Percentiles rank a stretch among this genome's conserved stretches.
Conservation (phyloP, 805 yeast genomes). For the Ogataea henricii region DNA sequence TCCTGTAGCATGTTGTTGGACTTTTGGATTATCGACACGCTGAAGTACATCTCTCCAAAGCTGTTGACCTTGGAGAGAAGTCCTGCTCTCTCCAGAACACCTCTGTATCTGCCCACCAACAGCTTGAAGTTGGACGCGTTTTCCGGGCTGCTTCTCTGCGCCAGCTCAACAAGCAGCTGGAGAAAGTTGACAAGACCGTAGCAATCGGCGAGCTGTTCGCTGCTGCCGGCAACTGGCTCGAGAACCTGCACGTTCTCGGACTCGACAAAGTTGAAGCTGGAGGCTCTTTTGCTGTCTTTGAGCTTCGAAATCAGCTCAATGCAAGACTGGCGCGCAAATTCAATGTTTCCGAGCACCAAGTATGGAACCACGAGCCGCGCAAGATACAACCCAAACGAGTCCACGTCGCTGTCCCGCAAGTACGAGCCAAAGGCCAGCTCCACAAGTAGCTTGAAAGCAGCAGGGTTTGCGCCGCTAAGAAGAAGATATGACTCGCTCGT, state of each 20-base stretch:
- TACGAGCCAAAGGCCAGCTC: slow-evolving; percentile 39
- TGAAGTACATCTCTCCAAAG: slow-evolving; percentile 33
- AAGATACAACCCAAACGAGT: slow-evolving; percentile 26
- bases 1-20: slow-evolving; percentile 63
- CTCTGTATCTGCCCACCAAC: slow-evolving; percentile 44
- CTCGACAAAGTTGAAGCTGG: slow-evolving; percentile 18
- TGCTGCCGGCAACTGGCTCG: slow-evolving; percentile 32
- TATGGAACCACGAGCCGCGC: slow-evolving; percentile 75
- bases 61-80: slow-evolving; percentile 29
- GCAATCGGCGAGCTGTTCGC: slow-evolving; percentile 26
- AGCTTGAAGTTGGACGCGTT: slow-evolving; percentile 42
- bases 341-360: slow-evolving; percentile 63
- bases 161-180: slow-evolving; percentile 62
- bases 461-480: slow-evolving; percentile 24
- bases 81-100: slow-evolving; percentile 21
- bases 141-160: slow-evolving; percentile 48
- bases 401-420: slow-evolving; percentile 33
- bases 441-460: slow-evolving; percentile 28
- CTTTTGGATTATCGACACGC: slow-evolving; percentile 41
- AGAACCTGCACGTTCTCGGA: slow-evolving; percentile 30
- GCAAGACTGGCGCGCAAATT: slow-evolving; percentile 53
- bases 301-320: slow-evolving; percentile 39
- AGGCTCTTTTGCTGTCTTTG: slow-evolving; percentile 20
- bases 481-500: slow-evolving; percentile 33
- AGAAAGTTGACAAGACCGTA: slow-evolving; percentile 62